Base-by-base conservation (phyloP, 306 rosid genomes). In the Lithocarpus polystachyus region DNA sequence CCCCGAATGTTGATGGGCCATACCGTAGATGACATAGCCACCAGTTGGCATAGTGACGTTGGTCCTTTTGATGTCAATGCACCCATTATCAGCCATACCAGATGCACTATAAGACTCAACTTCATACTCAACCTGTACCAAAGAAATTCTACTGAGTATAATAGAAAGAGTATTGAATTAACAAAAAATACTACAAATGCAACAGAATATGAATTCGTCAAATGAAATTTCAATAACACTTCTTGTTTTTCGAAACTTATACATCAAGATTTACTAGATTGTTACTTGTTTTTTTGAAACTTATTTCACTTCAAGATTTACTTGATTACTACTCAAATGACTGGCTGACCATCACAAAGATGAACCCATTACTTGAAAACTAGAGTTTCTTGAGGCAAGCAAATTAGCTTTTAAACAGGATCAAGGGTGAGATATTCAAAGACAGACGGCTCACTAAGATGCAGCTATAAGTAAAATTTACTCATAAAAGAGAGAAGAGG, bases 1-100 rank as follows among this genome's bases (percentile, higher is more conserved):
- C 14, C 96, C 96, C 2, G 88, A 76, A 83, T 94, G 98, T 56
- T 92, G 98, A 82, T 94, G 98, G 72, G 94, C 96, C 68, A 78
- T 89, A 78, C 89, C 92, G 68, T 94, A 92, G 76, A 94, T 45
- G 13, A 94, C 68, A 80, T 83, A 91, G 18, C 97, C 97, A 67
- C 89, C 90, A 5, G 23, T 69, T 69, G 86, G 84, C 69, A 90
- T 28, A 2, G 79, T 89, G 8, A 84, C 52, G 55, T 23, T 83
- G 68, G 90, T 60, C 67, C 68, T 76, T 76, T 62, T 85, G 4
- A 60, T 87, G 84, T 92, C 64, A 78, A n/a, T 1, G 37, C 90
- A 87, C 0, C 54, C 79, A 35, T 60, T 76, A 64, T 74, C 75
- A 23, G 56, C 31, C 56, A 54, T 64, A 24, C 73, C 14, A 28